Conservation (phyloP, 2,329 filamentous ascomycete species). For the Colletotrichum echinochloae region DNA sequence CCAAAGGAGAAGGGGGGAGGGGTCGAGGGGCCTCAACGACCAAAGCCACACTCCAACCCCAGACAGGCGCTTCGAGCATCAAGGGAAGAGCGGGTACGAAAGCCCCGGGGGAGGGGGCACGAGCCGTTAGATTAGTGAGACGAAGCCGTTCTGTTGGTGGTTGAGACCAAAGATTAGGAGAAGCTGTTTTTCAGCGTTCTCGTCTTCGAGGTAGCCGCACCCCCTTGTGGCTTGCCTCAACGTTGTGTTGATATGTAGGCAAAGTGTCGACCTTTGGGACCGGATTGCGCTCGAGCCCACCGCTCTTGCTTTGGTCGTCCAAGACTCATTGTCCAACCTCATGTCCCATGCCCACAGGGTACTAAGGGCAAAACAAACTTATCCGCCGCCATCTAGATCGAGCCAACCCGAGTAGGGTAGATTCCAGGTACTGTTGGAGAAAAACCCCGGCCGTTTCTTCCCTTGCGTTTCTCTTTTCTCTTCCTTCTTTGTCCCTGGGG, state of each 20-base stretch:
- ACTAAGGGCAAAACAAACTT: slow-evolving; percentile 13
- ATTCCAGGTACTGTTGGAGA: neutral
- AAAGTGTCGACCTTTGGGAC: neutral
- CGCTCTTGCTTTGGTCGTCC: neutral
- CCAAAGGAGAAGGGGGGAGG: neutral
- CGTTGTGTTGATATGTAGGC: neutral
- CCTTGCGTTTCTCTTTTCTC: slow-evolving; percentile 20
- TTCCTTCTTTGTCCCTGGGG: slow-evolving; percentile 20
- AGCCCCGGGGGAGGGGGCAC: neutral
- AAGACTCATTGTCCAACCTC: slow-evolving; percentile 1
- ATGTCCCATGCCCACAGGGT: neutral
- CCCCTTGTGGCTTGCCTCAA: neutral
- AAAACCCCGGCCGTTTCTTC: neutral
- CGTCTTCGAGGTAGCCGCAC: neutral
- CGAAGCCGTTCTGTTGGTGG: neutral
- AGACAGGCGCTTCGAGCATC: neutral
- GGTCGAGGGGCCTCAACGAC: slow-evolving; percentile 1
- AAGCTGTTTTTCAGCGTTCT: slow-evolving; percentile 13
- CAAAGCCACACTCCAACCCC: slow-evolving; percentile 10
- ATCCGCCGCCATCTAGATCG: slow-evolving; percentile 4
- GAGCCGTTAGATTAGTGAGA: neutral
- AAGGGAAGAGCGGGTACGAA: too few species aligned
- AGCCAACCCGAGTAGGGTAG: neutral
- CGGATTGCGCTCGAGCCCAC: slow-evolving; percentile 15
- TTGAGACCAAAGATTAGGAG: neutral